Evolutionary conservation across 2,329 filamentous ascomycete genomes (phyloP).

Genomic region (Lecanicillium sp.): DNA sequence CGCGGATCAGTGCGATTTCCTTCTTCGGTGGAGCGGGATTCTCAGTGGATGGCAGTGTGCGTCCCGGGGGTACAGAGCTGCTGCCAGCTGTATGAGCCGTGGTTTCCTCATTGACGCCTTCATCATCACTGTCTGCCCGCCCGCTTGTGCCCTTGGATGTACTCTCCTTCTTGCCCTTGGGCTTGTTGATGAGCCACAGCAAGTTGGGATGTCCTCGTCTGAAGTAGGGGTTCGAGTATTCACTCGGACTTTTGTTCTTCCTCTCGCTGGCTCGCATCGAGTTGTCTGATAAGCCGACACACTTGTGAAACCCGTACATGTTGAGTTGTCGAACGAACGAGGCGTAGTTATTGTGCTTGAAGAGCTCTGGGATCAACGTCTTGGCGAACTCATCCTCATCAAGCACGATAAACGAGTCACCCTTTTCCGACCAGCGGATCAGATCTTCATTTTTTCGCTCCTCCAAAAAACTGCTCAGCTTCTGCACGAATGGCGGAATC

Average conservation of each 20-base stretch:
- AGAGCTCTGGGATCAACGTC: constrained; percentile 90
- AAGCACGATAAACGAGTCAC: constrained; percentile 91
- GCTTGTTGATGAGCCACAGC: constrained; percentile 94
- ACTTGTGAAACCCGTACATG: constrained; percentile 98
- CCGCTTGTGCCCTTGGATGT: constrained; percentile 58
- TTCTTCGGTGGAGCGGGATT: constrained; percentile 54
- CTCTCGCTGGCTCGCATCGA: constrained; percentile 96
- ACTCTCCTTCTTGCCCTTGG: constrained; percentile 56
- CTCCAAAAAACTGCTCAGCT: constrained; percentile 94
- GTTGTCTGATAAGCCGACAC: constrained; percentile 87
- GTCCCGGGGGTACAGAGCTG: constrained; percentile 15
- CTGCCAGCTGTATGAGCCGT: constrained; percentile 16
- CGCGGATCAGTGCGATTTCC: constrained; percentile 70
- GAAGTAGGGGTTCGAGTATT: constrained; percentile 97
- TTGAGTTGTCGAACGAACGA: constrained; percentile 94
- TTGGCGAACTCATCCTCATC: constrained; percentile 99
- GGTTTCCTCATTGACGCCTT: constrained; percentile 38
- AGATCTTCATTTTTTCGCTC: constrained; percentile 88
- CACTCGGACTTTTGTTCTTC: constrained; percentile 95
- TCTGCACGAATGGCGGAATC: constrained; percentile 96
- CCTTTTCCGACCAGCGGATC: constrained; percentile 95
- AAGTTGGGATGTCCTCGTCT: constrained; percentile 87
- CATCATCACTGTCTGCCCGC: constrained; percentile 64
- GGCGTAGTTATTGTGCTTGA: constrained; percentile 98
- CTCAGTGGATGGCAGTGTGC: constrained; percentile 38